Conservation (phyloP, 2,329 filamentous ascomycete species). For the Arthrobotrys sinensis region DNA sequence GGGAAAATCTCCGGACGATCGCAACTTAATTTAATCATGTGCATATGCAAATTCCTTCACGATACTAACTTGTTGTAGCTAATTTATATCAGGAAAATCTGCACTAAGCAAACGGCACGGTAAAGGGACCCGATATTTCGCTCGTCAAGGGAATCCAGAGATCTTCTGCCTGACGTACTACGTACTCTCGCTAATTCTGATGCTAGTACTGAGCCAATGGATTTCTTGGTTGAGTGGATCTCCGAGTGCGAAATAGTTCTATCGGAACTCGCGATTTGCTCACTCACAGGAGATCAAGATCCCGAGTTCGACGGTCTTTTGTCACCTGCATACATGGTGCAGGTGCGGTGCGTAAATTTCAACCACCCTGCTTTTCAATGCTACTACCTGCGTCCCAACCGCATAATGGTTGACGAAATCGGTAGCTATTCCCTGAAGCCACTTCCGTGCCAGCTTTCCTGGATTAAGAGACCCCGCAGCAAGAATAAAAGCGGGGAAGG, state of each 20-base stretch:
- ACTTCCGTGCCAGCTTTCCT: background rate
- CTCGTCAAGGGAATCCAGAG: background rate
- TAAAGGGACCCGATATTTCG: background rate
- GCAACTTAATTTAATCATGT: background rate
- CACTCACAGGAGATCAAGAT: conserved; percentile 8
- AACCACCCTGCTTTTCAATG: conserved; percentile 3
- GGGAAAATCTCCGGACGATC: conserved; percentile 18
- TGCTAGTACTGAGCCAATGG: background rate
- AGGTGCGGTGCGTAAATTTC: background rate
- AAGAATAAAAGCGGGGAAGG: background rate
- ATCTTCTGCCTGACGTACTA: conserved; percentile 4
- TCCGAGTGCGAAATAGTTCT: conserved; percentile 3
- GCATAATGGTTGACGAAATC: background rate
- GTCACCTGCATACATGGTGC: conserved; percentile 8
- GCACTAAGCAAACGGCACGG: background rate
- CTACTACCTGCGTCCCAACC: conserved; percentile 1
- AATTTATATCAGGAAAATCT: background rate
- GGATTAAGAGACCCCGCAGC: background rate
- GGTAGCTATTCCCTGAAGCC: background rate
- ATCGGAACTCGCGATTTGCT: conserved; percentile 9
- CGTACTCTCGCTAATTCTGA: background rate
- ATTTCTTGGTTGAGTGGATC: background rate
- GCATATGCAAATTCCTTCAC: conserved; percentile 10
- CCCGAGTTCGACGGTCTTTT: conserved; percentile 16
- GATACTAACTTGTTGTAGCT: conserved; percentile 8